Evolutionary conservation across 202 grass and related monocot species (phyloP).

Genomic region (Carex sylvatica): DNA sequence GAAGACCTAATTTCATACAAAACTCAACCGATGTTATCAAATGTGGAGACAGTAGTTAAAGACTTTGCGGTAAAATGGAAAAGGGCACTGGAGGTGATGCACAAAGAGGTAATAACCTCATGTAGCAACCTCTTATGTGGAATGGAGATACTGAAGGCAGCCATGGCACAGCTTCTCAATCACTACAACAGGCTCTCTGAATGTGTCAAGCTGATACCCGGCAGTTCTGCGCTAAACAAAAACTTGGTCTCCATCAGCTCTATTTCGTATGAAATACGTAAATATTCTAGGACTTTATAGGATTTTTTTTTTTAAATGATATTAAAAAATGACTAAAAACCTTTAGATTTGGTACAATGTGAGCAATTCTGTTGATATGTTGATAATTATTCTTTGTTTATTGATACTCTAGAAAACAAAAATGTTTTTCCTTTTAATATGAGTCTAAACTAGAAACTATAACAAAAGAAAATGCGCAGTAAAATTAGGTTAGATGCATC

Average conservation of each 20-base stretch:
- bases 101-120: conserved; percentile 88
- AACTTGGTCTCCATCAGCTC: conserved; percentile 82
- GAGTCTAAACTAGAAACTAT: background rate
- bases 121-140: conserved; percentile 81
- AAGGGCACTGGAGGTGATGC: conserved; percentile 68
- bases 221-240: conserved; percentile 56
- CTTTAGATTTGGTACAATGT: background rate
- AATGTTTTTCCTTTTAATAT: background rate
- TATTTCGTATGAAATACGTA: conserved; percentile 88
- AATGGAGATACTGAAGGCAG: conserved; percentile 80
- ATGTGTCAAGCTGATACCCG: conserved; percentile 66
- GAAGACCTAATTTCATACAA: conserved; percentile 61
- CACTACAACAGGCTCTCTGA: conserved; percentile 83
- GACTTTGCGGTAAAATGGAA: conserved; percentile 80
- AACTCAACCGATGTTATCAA: conserved; percentile 39
- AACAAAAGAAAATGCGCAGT: background rate
- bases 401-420: background rate
- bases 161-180: conserved; percentile 79
- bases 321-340: background rate
- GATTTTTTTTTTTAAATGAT: conserved; percentile 15
- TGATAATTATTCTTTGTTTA: background rate
- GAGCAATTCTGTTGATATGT: background rate
- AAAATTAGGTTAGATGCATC: background rate
- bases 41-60: conserved; percentile 65
- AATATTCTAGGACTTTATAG: conserved; percentile 88